Evolutionary conservation across 495 filamentous ascomycete species (phyloP).

Genomic region (Xylaria curta): DNA sequence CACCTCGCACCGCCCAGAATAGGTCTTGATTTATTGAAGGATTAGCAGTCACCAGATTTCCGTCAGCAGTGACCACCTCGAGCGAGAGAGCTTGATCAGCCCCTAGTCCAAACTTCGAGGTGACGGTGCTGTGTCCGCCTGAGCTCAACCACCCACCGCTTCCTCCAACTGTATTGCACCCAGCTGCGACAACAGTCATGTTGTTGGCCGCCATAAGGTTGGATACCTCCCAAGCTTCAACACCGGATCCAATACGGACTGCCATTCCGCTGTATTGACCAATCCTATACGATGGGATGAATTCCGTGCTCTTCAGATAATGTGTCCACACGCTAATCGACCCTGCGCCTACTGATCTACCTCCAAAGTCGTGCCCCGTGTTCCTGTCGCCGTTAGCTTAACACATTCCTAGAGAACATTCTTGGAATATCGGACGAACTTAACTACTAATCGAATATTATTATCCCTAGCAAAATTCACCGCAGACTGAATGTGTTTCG

Average conservation of each 20-base stretch:
- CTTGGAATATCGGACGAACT: slow-evolving; percentile 41
- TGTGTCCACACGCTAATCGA: slow-evolving; percentile 59
- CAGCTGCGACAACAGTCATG: slow-evolving; percentile 58
- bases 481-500: slow-evolving; percentile 60
- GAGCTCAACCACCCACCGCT: slow-evolving; percentile 56
- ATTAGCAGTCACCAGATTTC: slow-evolving; percentile 53
- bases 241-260: slow-evolving; percentile 64
- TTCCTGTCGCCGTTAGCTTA: slow-evolving; percentile 39
- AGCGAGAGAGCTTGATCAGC: slow-evolving; percentile 65
- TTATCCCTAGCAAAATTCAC: slow-evolving; percentile 67
- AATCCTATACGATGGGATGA: slow-evolving; percentile 49
- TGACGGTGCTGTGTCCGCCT: slow-evolving; percentile 65
- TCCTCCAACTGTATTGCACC: slow-evolving; percentile 55
- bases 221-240: slow-evolving; percentile 61
- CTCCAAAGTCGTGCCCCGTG: slow-evolving; percentile 53
- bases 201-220: slow-evolving; percentile 43
- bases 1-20: slow-evolving; percentile 67
- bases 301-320: slow-evolving; percentile 52
- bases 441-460: slow-evolving; percentile 64
- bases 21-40: slow-evolving; percentile 56
- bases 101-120: slow-evolving; percentile 60
- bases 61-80: slow-evolving; percentile 61
- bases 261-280: slow-evolving; percentile 51
- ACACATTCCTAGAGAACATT: too few relatives aligned
- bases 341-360: slow-evolving; percentile 44